Evolutionary conservation across 139 green algal species (phyloP), one percentile per base, ranked within the genome.

Genomic region (Pleodorina starrii): DNA sequence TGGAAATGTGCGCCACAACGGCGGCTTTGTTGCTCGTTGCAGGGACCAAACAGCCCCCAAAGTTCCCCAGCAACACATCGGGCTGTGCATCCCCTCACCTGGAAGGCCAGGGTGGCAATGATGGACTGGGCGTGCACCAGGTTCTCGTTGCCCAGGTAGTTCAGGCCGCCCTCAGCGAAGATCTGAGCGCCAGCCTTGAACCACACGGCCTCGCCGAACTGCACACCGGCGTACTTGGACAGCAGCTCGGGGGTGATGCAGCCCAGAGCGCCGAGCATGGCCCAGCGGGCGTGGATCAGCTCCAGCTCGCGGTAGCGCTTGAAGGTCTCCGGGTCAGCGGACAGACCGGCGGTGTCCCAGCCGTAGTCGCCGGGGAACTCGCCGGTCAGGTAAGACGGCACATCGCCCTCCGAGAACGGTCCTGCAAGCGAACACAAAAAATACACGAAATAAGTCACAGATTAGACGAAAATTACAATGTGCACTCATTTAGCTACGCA

Each of bases 301-400:
- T 89, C 84, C 48, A 82, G 84, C 96, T 99, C 97, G 82, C 98
- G 95, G 96, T 98, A 99, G 85, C 93, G 59, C 27, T 71, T 42
- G 90, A 94, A 94, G 84, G 93, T 97, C 91, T 96, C 92, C 42
- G 95, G 95, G 88, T 98, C 96, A 73, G 97, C 96, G 50, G 97
- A 99, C 89, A 99, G 96, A 84, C 97, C 97, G 84, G 95, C 95
- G 84, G 96, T 98, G 95, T 99, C 97, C 97, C 97, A 99, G 92
- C 97, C 97, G 91, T 99, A 99, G 93, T 97, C 94, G 86, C 94
- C 94, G 84, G 94, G 91, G 92, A 96, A 97, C 93, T 97, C 94
- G 84, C 95, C 97, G 60, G 91, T 98, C 86, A 99, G 95, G 96
- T 98, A 98, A 27, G 84, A 59, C 54, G 97, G 97, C 78, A 88